Evolutionary conservation across 768 basidiomycete species (phyloP).

Genomic region (Mycena crocata): DNA sequence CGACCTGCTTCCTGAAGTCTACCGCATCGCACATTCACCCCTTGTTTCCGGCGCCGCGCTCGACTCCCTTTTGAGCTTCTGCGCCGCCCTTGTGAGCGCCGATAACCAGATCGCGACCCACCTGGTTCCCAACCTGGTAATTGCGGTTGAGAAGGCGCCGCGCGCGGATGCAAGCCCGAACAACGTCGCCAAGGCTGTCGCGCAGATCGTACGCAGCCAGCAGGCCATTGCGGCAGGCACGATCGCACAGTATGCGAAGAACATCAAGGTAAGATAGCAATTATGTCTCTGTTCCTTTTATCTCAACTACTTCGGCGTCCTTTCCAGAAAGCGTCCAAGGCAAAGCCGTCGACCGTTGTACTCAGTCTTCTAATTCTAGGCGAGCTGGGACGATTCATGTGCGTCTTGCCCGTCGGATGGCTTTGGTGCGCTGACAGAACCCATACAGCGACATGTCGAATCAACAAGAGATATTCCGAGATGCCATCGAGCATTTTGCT

Average conservation of each 20-base stretch:
- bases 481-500: slow-evolving; percentile 78
- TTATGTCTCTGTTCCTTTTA: neutral
- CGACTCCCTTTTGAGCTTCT: slow-evolving; percentile 87
- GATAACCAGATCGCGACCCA: slow-evolving; percentile 87
- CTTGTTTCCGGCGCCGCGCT: slow-evolving; percentile 80
- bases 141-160: slow-evolving; percentile 71
- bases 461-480: slow-evolving; percentile 82
- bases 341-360: slow-evolving; percentile 75
- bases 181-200: slow-evolving; percentile 89
- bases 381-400: slow-evolving; percentile 94
- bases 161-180: slow-evolving; percentile 66
- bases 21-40: slow-evolving; percentile 81
- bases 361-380: slow-evolving; percentile 91
- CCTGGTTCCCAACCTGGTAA: slow-evolving; percentile 80
- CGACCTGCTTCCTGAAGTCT: slow-evolving; percentile 74
- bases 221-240: slow-evolving; percentile 82
- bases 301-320: neutral
- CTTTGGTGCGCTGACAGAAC: neutral
- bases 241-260: slow-evolving; percentile 86
- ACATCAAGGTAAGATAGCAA: slow-evolving; percentile 71
- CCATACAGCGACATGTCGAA: slow-evolving; percentile 84
- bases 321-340: slow-evolving; percentile 64
- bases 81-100: slow-evolving; percentile 82
- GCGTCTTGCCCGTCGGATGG: slow-evolving; percentile 39
- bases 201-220: slow-evolving; percentile 80